Percentiles rank a stretch among this genome's conserved stretches.
Evolutionary conservation across 2,329 filamentous ascomycete species (phyloP).

Genomic region (Talaromyces islandicus): DNA sequence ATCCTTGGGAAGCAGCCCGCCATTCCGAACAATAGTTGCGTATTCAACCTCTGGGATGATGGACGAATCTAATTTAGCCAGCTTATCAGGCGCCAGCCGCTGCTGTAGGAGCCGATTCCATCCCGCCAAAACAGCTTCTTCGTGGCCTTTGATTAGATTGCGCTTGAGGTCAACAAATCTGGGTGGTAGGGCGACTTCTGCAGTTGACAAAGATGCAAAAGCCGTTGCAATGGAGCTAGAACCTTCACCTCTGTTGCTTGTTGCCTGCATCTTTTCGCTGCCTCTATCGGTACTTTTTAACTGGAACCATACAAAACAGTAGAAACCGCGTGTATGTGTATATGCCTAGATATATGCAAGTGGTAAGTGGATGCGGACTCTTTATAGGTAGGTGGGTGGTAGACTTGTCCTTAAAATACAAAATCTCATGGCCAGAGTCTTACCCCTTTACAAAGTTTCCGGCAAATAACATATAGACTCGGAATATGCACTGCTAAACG

Average conservation of each 20-base stretch:
- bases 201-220: slow-evolving; percentile 4
- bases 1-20: slow-evolving; percentile 4
- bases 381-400: too few relatives aligned
- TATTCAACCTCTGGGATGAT: slow-evolving; percentile 30
- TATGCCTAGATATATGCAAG: background rate
- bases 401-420: too few relatives aligned
- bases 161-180: slow-evolving; percentile 1
- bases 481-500: too few relatives aligned
- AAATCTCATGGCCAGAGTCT: too few relatives aligned
- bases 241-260: slow-evolving; percentile 1
- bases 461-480: background rate
- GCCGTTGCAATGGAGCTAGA: slow-evolving; percentile 7
- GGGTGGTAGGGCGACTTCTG: background rate
- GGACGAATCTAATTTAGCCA: background rate
- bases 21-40: slow-evolving; percentile 16
- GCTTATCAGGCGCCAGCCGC: background rate
- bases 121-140: slow-evolving; percentile 1
- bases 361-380: background rate
- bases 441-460: too few relatives aligned
- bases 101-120: slow-evolving; percentile 6
- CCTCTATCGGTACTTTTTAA: background rate
- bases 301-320: background rate
- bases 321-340: background rate
- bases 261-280: background rate
- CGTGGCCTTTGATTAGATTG: background rate